These are phyloP conservation scores for Solanum bukasovii DNA, from an alignment of 257 asterid genomes.

Conservation along the genomic window DNA sequence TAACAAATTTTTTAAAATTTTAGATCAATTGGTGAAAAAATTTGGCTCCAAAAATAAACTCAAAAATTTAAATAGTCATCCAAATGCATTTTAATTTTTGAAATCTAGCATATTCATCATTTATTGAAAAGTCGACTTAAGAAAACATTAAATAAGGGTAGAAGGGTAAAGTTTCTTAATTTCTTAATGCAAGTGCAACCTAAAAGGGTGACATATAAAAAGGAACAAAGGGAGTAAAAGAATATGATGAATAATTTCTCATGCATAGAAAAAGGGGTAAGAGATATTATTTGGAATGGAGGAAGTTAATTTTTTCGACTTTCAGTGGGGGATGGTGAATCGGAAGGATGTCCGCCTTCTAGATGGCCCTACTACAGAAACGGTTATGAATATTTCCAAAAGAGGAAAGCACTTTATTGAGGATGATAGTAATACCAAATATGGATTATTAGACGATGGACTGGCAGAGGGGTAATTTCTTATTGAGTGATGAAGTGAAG, in stretches of 20 bases:
- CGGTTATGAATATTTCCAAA: background rate
- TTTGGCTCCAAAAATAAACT: no score
- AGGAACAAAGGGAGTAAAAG: background rate
- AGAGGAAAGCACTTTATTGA: background rate
- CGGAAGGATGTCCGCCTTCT: background rate
- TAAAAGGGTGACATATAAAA: no score
- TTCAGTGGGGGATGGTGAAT: background rate
- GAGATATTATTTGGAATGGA: background rate
- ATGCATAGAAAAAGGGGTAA: background rate
- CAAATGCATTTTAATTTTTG: no score
- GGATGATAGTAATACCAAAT: background rate
- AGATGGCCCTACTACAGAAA: background rate
- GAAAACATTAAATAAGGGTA: no score
- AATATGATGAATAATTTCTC: background rate
- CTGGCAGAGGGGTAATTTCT: background rate
- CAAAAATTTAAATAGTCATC: no score
- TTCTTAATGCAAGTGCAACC: no score
- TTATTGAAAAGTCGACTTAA: no score
- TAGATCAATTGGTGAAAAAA: no score
- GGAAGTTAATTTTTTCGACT: background rate
- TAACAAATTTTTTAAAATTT: no score
- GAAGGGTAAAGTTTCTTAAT: no score
- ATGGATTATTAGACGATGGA: background rate
- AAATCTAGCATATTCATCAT: no score
- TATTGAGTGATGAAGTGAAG: background rate